Percentiles rank a stretch among this genome's conserved stretches.
Evolutionary conservation across 1,284 basidiomycete genomes (phyloP).

Genomic region (Thecaphora thlaspeos): DNA sequence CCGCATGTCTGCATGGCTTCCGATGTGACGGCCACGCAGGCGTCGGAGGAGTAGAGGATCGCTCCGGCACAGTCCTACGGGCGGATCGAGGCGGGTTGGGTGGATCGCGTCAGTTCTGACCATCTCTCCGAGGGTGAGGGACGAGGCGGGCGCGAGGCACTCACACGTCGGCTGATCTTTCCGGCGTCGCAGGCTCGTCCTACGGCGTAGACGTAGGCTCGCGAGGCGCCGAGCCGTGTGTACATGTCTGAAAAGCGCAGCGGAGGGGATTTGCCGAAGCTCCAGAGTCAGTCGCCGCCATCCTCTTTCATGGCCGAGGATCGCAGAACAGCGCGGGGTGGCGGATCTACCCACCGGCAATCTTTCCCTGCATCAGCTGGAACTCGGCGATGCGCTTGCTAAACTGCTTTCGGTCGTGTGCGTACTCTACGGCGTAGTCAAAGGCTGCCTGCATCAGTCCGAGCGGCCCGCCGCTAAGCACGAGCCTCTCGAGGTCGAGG

Average conservation of each 20-base stretch:
- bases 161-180: slow-evolving; percentile 65
- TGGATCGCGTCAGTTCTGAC: too few relatives aligned
- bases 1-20: slow-evolving; percentile 49
- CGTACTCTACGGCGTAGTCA: slow-evolving; percentile 81
- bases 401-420: slow-evolving; percentile 88
- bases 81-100: too few relatives aligned
- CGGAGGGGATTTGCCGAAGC: too few relatives aligned
- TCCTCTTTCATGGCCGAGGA: slow-evolving; percentile 12
- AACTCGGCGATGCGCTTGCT: slow-evolving; percentile 82
- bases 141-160: slow-evolving; percentile 50
- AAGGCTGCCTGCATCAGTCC: slow-evolving; percentile 89
- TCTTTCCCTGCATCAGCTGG: slow-evolving; percentile 87
- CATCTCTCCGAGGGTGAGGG: slow-evolving; percentile 3
- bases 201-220: slow-evolving; percentile 89
- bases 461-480: slow-evolving; percentile 79
- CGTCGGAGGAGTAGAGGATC: slow-evolving; percentile 42
- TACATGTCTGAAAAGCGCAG: slow-evolving; percentile 74
- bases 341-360: slow-evolving; percentile 45
- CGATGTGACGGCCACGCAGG: slow-evolving; percentile 38
- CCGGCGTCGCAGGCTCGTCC: slow-evolving; percentile 41
- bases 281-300: not conserved
- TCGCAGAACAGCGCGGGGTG: not conserved
- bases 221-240: slow-evolving; percentile 81
- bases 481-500: slow-evolving; percentile 85
- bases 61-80: slow-evolving; percentile 41